phyloP scores from a whole-genome alignment of 768 basidiomycete species.

The Tulasnella sp. region DNA sequence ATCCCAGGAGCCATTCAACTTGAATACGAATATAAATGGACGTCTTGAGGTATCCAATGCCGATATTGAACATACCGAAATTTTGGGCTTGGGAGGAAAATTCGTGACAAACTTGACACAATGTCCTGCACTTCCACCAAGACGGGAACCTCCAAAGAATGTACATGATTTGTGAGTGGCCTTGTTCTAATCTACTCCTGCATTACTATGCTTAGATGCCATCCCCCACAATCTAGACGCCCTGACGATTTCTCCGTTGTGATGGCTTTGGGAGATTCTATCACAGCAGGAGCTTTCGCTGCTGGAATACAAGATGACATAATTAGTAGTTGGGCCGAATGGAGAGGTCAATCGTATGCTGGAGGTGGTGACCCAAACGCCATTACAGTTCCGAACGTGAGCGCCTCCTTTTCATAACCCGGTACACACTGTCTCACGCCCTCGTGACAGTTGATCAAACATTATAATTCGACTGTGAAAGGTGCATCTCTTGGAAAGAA shows the following conservation, averaged over 20 bases:
- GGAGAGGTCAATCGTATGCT: slow-evolving; percentile 20
- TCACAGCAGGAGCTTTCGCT: slow-evolving; percentile 26
- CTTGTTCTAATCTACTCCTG: neutral
- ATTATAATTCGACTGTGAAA: slow-evolving; percentile 14
- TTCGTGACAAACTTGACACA: slow-evolving; percentile 11
- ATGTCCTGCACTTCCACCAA: slow-evolving; percentile 1
- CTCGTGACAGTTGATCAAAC: slow-evolving; percentile 15
- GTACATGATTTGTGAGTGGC: slow-evolving; percentile 12
- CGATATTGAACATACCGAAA: too few relatives aligned
- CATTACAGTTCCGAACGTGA: slow-evolving; percentile 20
- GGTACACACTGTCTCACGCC: neutral
- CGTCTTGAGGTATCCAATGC: too few relatives aligned
- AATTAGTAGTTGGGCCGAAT: slow-evolving; percentile 18
- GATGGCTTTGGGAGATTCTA: slow-evolving; percentile 27
- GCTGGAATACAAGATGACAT: slow-evolving; percentile 16
- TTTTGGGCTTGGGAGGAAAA: slow-evolving; percentile 3
- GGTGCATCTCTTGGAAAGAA: slow-evolving; percentile 17
- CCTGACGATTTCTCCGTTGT: slow-evolving; percentile 27
- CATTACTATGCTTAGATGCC: neutral
- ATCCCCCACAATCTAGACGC: slow-evolving; percentile 11
- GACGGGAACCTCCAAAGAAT: neutral
- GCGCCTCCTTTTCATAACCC: neutral
- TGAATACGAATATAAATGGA: too few relatives aligned
- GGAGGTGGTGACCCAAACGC: slow-evolving; percentile 19
- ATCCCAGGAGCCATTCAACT: too few relatives aligned